These are phyloP conservation scores for Claviceps pazoutovae DNA, from an alignment of 2,329 filamentous ascomycete species.

Conservation along the genomic window DNA sequence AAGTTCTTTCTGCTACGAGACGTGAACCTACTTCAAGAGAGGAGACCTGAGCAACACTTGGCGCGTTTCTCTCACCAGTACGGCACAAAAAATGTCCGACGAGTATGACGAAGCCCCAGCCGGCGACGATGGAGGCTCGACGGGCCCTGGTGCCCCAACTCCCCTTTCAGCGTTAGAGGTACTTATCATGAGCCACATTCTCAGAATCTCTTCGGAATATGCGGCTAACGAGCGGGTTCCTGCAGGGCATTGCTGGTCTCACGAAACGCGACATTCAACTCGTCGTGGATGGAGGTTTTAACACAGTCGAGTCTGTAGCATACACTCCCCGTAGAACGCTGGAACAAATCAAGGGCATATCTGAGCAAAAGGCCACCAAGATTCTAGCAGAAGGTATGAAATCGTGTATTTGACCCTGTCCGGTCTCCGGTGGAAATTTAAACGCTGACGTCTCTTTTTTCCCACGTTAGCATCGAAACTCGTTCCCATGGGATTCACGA, in stretches of 20 bases:
- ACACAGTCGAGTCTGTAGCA: conserved; percentile 90
- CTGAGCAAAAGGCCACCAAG: conserved; percentile 89
- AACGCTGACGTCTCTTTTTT: conserved; percentile 6
- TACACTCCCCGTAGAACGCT: conserved; percentile 75
- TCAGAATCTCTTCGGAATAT: neutral
- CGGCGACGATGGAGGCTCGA: conserved; percentile 56
- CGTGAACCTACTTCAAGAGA: neutral
- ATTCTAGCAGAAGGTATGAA: conserved; percentile 69
- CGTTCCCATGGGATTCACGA: conserved; percentile 97
- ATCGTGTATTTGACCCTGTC: neutral
- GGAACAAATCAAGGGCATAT: conserved; percentile 96
- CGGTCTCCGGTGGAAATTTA: too few relatives aligned
- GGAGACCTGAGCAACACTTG: neutral
- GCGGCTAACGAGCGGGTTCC: neutral
- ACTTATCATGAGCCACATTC: conserved; percentile 9
- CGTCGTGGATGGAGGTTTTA: conserved; percentile 79
- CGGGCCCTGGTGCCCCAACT: conserved; percentile 85
- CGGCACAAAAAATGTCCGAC: conserved; percentile 26
- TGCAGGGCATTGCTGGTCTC: conserved; percentile 69
- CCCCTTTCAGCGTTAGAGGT: conserved; percentile 79
- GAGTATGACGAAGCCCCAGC: conserved; percentile 53
- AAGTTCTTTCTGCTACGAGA: neutral
- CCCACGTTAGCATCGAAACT: conserved; percentile 85
- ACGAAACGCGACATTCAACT: conserved; percentile 94
- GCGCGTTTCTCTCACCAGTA: neutral